Evolutionary conservation across 306 rosid genomes (phyloP), one percentile per base, ranked within the genome.

Genomic region (Prosopis cineraria): DNA sequence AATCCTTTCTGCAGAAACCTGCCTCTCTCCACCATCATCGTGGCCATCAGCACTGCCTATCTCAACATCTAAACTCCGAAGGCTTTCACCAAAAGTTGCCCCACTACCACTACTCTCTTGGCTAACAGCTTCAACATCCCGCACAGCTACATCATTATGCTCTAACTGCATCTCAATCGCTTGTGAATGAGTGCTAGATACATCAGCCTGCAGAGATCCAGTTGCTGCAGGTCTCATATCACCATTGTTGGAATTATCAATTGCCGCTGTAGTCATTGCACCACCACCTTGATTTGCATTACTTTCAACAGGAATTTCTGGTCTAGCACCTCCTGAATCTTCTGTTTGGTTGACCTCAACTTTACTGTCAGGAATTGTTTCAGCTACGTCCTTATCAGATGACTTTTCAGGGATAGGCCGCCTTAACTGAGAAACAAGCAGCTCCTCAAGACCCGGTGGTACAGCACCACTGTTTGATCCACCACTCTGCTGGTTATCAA

Each of bases 1-100:
- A 27, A 79, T 48, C 80, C 98, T 88, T 55, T 95, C 99, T n/a
- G 86, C 73, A 83, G 94, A 81, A 79, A 80, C 96, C 82, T 88
- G 98, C 82, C 99, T 91, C 74, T 96, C 99, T 58, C 87, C 93
- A 53, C 91, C 93, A 84, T 96, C 98, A 80, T 96, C 99, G 73
- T 93, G 99, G 71, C 99, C 99, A 82, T 95, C 99, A 69, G 90
- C 98, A 83, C 99, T 96, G 74, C 99, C 99, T 83, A 96, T 93
- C 87, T 96, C 98, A 73, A 96, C 98, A 82, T 96, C 99, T 58
- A 96, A 89, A 84, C 99, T 96, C 22, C 99, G 91, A 70, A 96
- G 98, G 75, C 99, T 96, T 87, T 93, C 99, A 52, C 99, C 99
- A 82, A 96, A 80, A 75, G 99, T 96, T 72, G 99, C 99, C 58